These are phyloP conservation scores for Crithidia mellificae DNA, from an alignment of 208 protist species.

Conservation along the genomic window DNA sequence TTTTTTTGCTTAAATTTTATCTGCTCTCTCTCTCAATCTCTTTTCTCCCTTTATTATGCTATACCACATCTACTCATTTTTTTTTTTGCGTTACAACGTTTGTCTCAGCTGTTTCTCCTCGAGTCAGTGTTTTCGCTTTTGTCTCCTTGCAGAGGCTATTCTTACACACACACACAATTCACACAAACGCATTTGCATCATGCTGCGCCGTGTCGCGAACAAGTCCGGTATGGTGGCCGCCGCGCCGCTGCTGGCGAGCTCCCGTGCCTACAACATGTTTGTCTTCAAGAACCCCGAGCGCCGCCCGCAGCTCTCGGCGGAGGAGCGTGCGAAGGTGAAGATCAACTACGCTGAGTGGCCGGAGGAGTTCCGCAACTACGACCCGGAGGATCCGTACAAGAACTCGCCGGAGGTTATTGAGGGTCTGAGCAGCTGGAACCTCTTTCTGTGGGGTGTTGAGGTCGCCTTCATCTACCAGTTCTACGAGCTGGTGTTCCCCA, in stretches of 20 bases:
- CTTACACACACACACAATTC: background rate
- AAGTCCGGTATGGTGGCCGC: constrained; percentile 44
- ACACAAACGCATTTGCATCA: constrained; percentile 30
- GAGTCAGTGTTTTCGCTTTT: constrained; percentile 1
- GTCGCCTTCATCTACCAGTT: constrained; percentile 91
- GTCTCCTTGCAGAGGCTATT: constrained; percentile 7
- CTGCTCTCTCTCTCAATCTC: no score
- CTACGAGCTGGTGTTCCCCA: constrained; percentile 87
- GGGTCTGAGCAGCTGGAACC: constrained; percentile 86
- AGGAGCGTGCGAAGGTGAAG: constrained; percentile 86
- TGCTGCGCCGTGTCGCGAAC: constrained; percentile 73
- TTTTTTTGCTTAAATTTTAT: no score
- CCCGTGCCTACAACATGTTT: constrained; percentile 83
- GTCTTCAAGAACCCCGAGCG: constrained; percentile 86
- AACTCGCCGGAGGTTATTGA: constrained; percentile 87
- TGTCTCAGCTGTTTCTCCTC: background rate
- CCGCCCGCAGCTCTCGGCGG: constrained; percentile 82
- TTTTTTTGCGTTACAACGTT: no score
- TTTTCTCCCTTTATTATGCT: no score
- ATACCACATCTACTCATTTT: no score
- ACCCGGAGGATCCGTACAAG: constrained; percentile 93
- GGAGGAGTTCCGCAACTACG: constrained; percentile 89
- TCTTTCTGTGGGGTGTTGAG: constrained; percentile 89
- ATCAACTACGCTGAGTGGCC: constrained; percentile 91
- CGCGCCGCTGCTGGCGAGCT: constrained; percentile 45